phyloP scores from a whole-genome alignment of 441 rosid genomes.

The Populus trichocarpa region DNA sequence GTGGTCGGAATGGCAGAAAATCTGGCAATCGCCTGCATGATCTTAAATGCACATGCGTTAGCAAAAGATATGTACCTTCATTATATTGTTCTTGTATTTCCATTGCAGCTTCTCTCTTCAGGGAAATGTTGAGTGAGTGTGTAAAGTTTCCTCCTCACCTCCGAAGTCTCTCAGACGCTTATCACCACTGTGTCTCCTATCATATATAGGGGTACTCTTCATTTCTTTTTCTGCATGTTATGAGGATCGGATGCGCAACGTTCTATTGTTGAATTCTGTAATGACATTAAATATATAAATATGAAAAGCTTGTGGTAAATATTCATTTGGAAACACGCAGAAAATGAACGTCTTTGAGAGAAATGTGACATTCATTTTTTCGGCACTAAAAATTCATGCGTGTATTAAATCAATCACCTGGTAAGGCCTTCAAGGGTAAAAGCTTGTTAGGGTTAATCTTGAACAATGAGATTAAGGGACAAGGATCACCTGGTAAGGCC shows the following conservation, averaged over 20 bases:
- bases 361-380: neutral
- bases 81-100: neutral
- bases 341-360: neutral
- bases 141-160: neutral
- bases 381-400: neutral
- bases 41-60: neutral
- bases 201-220: neutral
- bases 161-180: neutral
- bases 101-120: neutral
- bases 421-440: neutral
- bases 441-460: neutral
- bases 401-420: neutral
- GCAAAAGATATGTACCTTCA: neutral
- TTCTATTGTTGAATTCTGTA: neutral
- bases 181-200: neutral
- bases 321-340: neutral
- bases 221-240: neutral
- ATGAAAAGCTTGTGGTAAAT: neutral
- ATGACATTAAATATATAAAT: neutral
- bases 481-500: no score
- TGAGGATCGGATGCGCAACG: neutral
- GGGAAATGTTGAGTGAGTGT: neutral
- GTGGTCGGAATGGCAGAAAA: neutral
- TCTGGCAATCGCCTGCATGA: neutral
- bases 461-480: neutral